A percentile compares a stretch with the other conserved stretches of the same genome.
phyloP scores from a whole-genome alignment of 2,329 filamentous ascomycete species.

The Aspergillus awamori region DNA sequence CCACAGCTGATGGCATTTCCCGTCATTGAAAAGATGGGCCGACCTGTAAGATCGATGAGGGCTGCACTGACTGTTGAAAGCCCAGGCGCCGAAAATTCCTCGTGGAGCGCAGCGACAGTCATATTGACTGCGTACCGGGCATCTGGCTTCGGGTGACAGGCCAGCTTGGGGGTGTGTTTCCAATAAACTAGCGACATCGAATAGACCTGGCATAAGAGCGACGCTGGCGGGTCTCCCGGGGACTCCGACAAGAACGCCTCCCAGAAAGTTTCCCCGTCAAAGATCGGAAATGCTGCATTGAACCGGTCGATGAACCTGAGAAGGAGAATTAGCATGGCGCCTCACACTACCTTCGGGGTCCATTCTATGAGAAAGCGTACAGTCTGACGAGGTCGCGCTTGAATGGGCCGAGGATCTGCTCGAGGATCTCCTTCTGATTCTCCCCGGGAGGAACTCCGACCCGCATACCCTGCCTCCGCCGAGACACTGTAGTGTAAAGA shows the following conservation, averaged over 20 bases:
- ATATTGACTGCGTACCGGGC: slow-evolving; percentile 65
- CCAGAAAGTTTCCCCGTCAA: slow-evolving; percentile 59
- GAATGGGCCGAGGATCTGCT: slow-evolving; percentile 62
- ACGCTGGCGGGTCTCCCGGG: slow-evolving; percentile 56
- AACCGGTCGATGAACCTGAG: slow-evolving; percentile 58
- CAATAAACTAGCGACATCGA: slow-evolving; percentile 63
- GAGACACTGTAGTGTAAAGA: slow-evolving; percentile 53
- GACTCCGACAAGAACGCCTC: slow-evolving; percentile 51
- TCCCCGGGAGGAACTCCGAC: slow-evolving; percentile 47
- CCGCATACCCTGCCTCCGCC: slow-evolving; percentile 52
- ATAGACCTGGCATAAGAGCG: slow-evolving; percentile 60
- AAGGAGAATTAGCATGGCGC: slow-evolving; percentile 9
- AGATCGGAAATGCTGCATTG: slow-evolving; percentile 63
- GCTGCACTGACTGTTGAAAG: slow-evolving; percentile 62
- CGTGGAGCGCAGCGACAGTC: slow-evolving; percentile 62
- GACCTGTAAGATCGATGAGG: slow-evolving; percentile 61
- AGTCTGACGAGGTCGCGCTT: slow-evolving; percentile 55
- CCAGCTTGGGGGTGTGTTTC: slow-evolving; percentile 52
- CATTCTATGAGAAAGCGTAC: slow-evolving; percentile 40
- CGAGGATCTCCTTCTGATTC: slow-evolving; percentile 59
- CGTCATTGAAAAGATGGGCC: slow-evolving; percentile 63
- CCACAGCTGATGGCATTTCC: slow-evolving; percentile 60
- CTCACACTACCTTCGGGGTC: not conserved
- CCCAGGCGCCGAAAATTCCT: slow-evolving; percentile 61
- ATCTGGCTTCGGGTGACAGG: slow-evolving; percentile 57